phyloP scores from a whole-genome alignment of 176 grass and related monocot species.

The Alloteropsis semialata region DNA sequence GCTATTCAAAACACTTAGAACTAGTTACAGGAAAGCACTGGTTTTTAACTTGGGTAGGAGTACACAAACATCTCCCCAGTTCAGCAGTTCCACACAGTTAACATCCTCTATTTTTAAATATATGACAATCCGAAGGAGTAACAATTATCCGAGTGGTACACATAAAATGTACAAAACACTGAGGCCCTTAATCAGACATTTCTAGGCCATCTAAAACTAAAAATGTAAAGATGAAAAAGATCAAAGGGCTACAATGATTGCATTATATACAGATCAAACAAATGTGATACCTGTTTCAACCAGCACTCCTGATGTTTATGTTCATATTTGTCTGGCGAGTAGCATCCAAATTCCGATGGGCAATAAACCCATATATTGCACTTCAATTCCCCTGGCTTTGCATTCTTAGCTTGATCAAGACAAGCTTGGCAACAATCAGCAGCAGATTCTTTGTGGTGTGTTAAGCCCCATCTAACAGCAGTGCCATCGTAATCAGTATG shows the following conservation, averaged over 20 bases:
- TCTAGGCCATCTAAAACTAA: background rate
- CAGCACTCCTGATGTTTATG: slow-evolving; percentile 99
- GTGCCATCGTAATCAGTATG: slow-evolving; percentile 87
- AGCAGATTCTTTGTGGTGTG: slow-evolving; percentile 92
- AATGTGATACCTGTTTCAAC: slow-evolving; percentile 93
- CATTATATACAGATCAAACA: background rate
- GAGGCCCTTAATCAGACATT: background rate
- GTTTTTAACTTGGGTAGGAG: background rate
- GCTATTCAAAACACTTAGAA: slow-evolving; percentile 7
- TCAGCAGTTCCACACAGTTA: background rate
- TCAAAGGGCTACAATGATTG: too few species aligned
- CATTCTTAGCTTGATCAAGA: slow-evolving; percentile 82
- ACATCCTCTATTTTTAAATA: background rate
- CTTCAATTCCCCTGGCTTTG: slow-evolving; percentile 72
- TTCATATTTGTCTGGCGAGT: slow-evolving; percentile 90
- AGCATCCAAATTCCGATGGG: slow-evolving; percentile 93
- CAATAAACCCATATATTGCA: slow-evolving; percentile 99
- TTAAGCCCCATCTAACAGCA: slow-evolving; percentile 94
- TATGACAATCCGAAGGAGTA: too few species aligned
- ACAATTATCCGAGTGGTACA: background rate
- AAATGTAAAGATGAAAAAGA: background rate
- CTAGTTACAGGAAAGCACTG: background rate
- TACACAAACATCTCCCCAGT: background rate
- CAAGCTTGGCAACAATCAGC: slow-evolving; percentile 92
- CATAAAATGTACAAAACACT: slow-evolving; percentile 1